Base-by-base conservation (phyloP, 768 basidiomycete species). In the Suillus cothurnatus region DNA sequence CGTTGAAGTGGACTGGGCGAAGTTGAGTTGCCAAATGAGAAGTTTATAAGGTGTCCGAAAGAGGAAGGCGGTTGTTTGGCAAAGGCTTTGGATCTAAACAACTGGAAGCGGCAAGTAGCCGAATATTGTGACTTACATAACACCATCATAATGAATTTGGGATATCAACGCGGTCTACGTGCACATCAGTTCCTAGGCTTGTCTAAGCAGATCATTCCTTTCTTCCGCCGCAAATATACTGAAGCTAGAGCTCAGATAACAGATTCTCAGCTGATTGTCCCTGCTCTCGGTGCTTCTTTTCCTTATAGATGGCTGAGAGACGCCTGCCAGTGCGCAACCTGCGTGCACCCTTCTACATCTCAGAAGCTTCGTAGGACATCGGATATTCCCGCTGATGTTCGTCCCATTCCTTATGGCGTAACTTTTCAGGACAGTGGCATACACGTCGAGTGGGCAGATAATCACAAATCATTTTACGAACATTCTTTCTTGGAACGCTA, bases 271-370 rank as follows among this genome's bases (percentile, higher is more conserved):
- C 45, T 75, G 38, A 69, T 50, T n/a, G 61, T 76, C 53, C 69
- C 71, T 7, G 61, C 36, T 17, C 74, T 88, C 14, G 77, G 79
- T 23, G 69, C 81, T 32, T 72, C 77, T 12, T 87, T 93, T 68
- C 84, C 91, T 0, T 88, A 85, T 71, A 76, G 87, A 62, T 95
- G 93, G 89, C 84, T 99, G 12, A 88, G 95, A 28, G 95, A 98
- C 71, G 85, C 91, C 0, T 97, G 95, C 69, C 86, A 85, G 64
- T 94, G 91, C 49, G 77, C 86, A 0, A 70, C 78, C 2, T 95
- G 91, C 68, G 75, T 96, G 11, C 92, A 97, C 69, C 89, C 92
- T 0, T 85, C 88, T 4, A 94, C 90, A 0, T 79, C 77, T 3
- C 96, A 98, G 76, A 93, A 93, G 71, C 80, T 94, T 0, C 88